Percentiles rank a stretch among this genome's conserved stretches.
These are phyloP conservation scores for Trichoderma hamatum DNA, from an alignment of 2,329 filamentous ascomycete genomes.

Conservation along the genomic window DNA sequence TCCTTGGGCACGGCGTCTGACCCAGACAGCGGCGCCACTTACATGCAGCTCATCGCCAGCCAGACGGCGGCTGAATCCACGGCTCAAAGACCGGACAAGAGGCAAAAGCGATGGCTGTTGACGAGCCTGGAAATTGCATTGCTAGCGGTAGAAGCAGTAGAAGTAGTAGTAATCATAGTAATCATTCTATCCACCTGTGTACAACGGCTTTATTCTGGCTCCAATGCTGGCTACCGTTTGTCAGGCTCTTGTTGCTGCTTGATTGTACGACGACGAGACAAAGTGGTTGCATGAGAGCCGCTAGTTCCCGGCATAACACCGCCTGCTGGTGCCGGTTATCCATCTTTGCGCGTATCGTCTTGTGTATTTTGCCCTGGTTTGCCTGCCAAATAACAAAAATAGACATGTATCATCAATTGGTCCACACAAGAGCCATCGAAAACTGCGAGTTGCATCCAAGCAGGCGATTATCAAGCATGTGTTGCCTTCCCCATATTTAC, in stretches of 20 bases:
- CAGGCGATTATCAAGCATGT: constrained; percentile 7
- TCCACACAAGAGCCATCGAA: neutral
- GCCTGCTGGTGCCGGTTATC: neutral
- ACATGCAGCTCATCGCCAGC: neutral
- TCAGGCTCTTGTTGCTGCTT: no score
- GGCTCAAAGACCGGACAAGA: neutral
- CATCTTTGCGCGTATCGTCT: neutral
- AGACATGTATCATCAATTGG: neutral
- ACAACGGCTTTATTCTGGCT: no score
- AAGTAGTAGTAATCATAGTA: no score
- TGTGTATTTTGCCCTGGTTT: neutral
- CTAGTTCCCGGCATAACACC: neutral
- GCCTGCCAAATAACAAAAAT: neutral
- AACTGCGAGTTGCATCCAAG: no score
- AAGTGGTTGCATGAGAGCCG: neutral
- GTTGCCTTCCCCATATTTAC: neutral
- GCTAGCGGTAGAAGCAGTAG: no score
- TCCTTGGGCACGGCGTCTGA: neutral
- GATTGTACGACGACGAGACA: neutral
- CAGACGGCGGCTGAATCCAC: no score
- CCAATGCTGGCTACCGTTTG: no score
- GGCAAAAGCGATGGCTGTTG: neutral
- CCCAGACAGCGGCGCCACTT: neutral
- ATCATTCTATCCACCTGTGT: no score
- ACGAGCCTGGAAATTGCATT: neutral